A percentile compares a stretch with the other conserved stretches of the same genome.
Conservation (phyloP, 2,329 filamentous ascomycete species). For the Cladosporium sphaerospermum region DNA sequence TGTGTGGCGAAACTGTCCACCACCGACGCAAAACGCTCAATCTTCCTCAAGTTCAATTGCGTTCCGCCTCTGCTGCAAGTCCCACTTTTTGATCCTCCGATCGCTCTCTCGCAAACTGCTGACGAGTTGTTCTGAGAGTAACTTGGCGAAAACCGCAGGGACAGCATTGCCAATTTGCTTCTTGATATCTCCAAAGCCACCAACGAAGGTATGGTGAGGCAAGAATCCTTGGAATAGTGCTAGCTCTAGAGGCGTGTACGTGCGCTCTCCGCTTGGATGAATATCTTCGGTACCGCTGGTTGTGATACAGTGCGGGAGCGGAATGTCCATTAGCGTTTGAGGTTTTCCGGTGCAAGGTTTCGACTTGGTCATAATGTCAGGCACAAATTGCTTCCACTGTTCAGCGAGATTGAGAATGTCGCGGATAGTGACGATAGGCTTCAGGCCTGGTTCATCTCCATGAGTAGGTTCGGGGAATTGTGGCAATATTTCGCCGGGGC, state of each 20-base stretch:
- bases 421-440: slow-evolving; percentile 36
- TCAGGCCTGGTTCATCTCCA: slow-evolving; percentile 22
- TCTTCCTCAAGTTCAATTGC: too few species aligned
- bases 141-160: slow-evolving; percentile 35
- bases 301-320: slow-evolving; percentile 56
- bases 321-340: too few species aligned
- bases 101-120: slow-evolving; percentile 14
- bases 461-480: slow-evolving; percentile 49
- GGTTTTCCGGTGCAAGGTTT: too few species aligned
- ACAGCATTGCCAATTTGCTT: slow-evolving; percentile 77
- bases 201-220: slow-evolving; percentile 50
- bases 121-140: slow-evolving; percentile 13
- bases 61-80: background rate
- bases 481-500: slow-evolving; percentile 64
- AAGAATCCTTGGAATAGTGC: slow-evolving; percentile 68
- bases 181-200: slow-evolving; percentile 35
- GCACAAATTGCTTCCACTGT: background rate
- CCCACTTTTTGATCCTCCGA: slow-evolving; percentile 7
- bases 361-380: slow-evolving; percentile 10
- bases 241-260: slow-evolving; percentile 61
- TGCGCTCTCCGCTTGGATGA: slow-evolving; percentile 58
- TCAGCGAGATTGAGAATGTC: slow-evolving; percentile 30
- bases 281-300: slow-evolving; percentile 56
- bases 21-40: too few species aligned
- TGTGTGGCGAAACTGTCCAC: too few species aligned